Evolutionary conservation across 345 rosid genomes (phyloP), one percentile per base, ranked within the genome.

Genomic region (Hypericum androsaemum): DNA sequence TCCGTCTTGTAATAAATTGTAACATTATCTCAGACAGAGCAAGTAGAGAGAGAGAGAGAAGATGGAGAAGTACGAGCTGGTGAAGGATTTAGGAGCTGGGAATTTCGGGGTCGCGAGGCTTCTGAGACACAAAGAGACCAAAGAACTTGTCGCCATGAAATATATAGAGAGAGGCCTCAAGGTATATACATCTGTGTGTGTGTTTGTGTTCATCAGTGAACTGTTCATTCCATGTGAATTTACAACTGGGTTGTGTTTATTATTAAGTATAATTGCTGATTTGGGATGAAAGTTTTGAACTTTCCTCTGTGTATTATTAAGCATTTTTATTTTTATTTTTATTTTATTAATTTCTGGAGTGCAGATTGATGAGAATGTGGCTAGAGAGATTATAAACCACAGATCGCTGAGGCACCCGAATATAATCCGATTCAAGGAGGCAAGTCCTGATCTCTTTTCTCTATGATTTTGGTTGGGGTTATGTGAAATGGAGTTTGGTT

Each of bases 71-170:
- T 51, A 51, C 12, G 54, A 51, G 16, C 38, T 51, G 39, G 54
- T 51, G 54, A 51, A 51, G 41, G 54, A 51, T 36, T 51, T 51
- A 5, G 54, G 54, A 51, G 41, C 54, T 51, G 54, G 54, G 16
- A 51, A 51, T 13, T 51, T 51, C 38, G 54, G 54, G 14, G 54
- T 51, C 7, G 54, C 54, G 5, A 51, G 54, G 54, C 54, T 51
- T 7, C 10, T 51, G 41, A 37, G 54, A 3, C 40, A 51, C 54
- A 51, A 36, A 36, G 54, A 35, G 7, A 51, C 54, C 16, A 51
- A 37, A 51, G 54, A 51, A 41, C 54, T 51, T 12, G 54, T 51
- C 11, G 54, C 54, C 16, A 51, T 51, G 54, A 51, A 51, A 37
- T 37, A 51, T 15, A 51, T 51, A 5, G 54, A 51, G 54, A 37